Base-by-base conservation (phyloP, 2,329 filamentous ascomycete genomes). In the Coleophoma cylindrospora region DNA sequence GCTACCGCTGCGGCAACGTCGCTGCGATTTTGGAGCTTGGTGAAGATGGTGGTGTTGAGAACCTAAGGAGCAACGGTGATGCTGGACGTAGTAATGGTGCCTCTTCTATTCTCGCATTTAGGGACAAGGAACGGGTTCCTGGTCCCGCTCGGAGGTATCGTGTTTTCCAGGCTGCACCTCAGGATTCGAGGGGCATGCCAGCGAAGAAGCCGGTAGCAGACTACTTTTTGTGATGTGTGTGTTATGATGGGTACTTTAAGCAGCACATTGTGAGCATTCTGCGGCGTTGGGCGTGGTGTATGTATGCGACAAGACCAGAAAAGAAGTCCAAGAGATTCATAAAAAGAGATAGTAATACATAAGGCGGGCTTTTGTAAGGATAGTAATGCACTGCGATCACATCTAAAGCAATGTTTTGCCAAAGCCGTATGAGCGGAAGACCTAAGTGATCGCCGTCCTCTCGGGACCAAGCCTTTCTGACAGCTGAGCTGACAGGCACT, bases 141-240 rank as follows among this genome's bases (percentile, higher is more conserved):
- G 91, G 91, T 1, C 94, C 94, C 1, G 94, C 91, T 3, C 80
- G 94, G 61, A 77, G 94, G 58, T 99, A 99, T 70, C 77, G 92
- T 34, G 92, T 99, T 10, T 99, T 99, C 66, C 91, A 97, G 64
- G 94, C 94, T 0, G 94, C 94, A 48, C 91, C 94, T 47, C 94
- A 99, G 72, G 94, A 97, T 68, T 91, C 87, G 2, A 80, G 94
- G 61, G 94, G 94, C 4, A 99, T 99, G 94, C 94, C 94, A 52
- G 94, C 94, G 3, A 99, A 99, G 80, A 97, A 97, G 70, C 94
- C 94, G 3, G 90, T 96, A 48, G 91, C 91, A 13, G 92, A 97
- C 71, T 99, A 97, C 74, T 99, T 99, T 69, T 74, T 99, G 70
- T 84, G 34, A 50, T 53, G 15, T 3, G 12, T 21, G 69, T 21